phyloP scores from a whole-genome alignment of 164 flowering plant genomes.

The Santalum album region DNA sequence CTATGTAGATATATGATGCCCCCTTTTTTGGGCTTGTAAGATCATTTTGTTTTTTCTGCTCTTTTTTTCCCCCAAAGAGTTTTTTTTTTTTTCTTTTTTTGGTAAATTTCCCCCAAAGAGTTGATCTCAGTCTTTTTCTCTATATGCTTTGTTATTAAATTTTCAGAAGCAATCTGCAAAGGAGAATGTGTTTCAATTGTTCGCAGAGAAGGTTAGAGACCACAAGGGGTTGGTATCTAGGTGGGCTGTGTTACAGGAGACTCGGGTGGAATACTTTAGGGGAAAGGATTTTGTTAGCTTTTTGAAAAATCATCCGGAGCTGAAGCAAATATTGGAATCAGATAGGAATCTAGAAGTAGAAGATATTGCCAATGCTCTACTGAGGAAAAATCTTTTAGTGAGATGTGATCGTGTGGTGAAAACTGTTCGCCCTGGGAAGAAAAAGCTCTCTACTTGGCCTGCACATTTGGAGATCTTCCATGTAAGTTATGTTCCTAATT shows the following conservation, averaged over 20 bases:
- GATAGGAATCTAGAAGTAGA: constrained; percentile 64
- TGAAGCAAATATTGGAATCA: constrained; percentile 64
- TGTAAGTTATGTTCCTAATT: constrained; percentile 32
- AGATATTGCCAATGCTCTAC: constrained; percentile 58
- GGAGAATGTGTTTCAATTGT: constrained; percentile 79
- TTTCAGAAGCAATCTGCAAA: constrained; percentile 66
- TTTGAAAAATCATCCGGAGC: constrained; percentile 67
- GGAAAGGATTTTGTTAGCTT: constrained; percentile 87
- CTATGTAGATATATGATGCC: no score
- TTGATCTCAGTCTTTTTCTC: no score
- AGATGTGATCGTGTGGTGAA: constrained; percentile 96
- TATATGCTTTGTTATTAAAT: neutral
- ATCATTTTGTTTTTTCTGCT: no score
- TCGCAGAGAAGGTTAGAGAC: constrained; percentile 96
- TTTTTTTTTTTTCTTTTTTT: no score
- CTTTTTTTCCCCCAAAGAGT: no score
- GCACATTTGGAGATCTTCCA: constrained; percentile 89
- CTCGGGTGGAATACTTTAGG: constrained; percentile 91
- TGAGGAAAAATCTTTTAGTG: constrained; percentile 71
- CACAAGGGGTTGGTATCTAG: constrained; percentile 82
- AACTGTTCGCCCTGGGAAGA: constrained; percentile 95
- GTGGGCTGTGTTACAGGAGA: constrained; percentile 97
- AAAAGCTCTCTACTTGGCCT: constrained; percentile 93
- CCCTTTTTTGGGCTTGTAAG: no score
- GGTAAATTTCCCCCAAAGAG: no score